phyloP scores from a whole-genome alignment of 2,329 filamentous ascomycete genomes.

The Penicillium olsonii region DNA sequence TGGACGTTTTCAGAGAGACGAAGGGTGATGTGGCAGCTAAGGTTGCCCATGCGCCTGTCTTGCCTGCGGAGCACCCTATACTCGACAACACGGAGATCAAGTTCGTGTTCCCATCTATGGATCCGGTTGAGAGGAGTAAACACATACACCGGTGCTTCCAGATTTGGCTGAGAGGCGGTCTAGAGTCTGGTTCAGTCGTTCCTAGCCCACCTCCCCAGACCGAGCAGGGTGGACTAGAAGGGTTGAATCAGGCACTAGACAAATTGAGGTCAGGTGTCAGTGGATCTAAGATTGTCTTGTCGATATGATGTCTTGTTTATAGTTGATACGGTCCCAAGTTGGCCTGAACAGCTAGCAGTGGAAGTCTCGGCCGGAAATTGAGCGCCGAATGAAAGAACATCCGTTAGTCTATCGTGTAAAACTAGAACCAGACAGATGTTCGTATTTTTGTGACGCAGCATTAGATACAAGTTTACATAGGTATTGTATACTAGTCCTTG shows the following conservation, averaged over 20 bases:
- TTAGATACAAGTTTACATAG: background rate
- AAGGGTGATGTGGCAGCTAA: conserved; percentile 17
- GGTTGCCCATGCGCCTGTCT: conserved; percentile 18
- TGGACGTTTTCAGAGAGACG: conserved; percentile 21
- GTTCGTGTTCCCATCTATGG: conserved; percentile 15
- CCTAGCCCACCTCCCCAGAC: conserved; percentile 22
- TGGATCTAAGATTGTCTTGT: conserved; percentile 24
- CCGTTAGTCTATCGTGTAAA: too few species aligned
- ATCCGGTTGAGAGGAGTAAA: conserved; percentile 8
- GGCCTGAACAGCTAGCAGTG: background rate
- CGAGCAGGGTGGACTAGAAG: conserved; percentile 17
- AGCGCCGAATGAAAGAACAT: background rate
- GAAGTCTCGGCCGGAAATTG: background rate
- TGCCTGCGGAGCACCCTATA: conserved; percentile 14
- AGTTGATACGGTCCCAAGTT: background rate
- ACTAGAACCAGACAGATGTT: too few species aligned
- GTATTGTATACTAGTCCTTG: conserved; percentile 11
- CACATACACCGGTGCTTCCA: conserved; percentile 15
- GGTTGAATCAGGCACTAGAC: conserved; percentile 21
- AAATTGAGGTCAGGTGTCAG: conserved; percentile 24
- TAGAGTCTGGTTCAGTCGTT: conserved; percentile 17
- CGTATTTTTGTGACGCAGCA: too few species aligned
- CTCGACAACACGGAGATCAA: conserved; percentile 11
- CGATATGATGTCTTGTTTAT: background rate
- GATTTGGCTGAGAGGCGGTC: conserved; percentile 17